phyloP scores from a whole-genome alignment of 345 rosid species.

The Eutrema japonicum region DNA sequence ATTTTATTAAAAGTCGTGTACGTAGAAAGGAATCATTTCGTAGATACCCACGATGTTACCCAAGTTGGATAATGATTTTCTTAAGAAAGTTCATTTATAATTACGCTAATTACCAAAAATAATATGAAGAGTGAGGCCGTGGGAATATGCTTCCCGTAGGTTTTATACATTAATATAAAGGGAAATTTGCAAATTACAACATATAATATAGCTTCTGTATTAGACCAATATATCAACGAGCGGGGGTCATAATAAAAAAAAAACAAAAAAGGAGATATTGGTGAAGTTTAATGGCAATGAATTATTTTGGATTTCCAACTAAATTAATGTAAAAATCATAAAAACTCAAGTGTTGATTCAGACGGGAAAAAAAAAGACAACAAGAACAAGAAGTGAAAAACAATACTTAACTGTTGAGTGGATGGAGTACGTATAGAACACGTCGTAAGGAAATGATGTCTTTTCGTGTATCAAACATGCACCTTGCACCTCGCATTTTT shows the following conservation, averaged over 20 bases:
- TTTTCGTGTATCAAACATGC: conserved; percentile 39
- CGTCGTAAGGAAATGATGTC: conserved; percentile 30
- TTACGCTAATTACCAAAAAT: conserved; percentile 7
- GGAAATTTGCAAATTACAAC: background rate
- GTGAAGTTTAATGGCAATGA: background rate
- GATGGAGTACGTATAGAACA: conserved; percentile 28
- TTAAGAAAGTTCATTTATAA: background rate
- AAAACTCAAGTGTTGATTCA: background rate
- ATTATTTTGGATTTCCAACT: background rate
- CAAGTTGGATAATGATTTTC: conserved; percentile 23
- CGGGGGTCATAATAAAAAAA: background rate
- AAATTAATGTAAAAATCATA: background rate
- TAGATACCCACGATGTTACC: conserved; percentile 29
- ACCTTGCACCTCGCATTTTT: conserved; percentile 38
- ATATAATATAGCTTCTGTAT: background rate
- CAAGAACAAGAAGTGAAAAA: conserved; percentile 1
- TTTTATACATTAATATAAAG: background rate
- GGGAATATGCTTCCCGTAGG: conserved; percentile 20
- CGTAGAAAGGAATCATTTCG: conserved; percentile 32
- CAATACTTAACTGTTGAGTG: conserved; percentile 35
- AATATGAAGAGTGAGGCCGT: background rate
- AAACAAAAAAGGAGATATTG: background rate
- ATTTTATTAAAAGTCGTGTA: conserved; percentile 32
- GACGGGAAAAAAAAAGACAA: background rate
- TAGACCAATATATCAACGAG: background rate